Evolutionary conservation across 192 early-diverging fungal species (phyloP).

Genomic region (Glomus cerebriforme): DNA sequence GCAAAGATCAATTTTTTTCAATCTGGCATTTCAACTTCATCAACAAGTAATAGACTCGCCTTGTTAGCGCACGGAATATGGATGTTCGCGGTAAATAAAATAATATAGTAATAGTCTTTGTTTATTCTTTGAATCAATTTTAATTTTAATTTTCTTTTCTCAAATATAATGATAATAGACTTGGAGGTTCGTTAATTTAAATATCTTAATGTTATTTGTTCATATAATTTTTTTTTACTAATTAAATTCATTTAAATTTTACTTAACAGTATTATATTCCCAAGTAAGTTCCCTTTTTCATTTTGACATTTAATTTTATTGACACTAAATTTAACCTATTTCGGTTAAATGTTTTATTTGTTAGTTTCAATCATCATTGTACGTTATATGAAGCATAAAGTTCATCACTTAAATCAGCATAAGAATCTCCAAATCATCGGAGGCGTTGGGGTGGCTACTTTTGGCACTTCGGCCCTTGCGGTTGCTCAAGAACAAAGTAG

Average conservation of each 20-base stretch:
- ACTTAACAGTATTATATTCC: background rate
- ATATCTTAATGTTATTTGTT: background rate
- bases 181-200: no score
- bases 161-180: background rate
- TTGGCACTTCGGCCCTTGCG: constrained; percentile 29
- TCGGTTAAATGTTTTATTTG: constrained; percentile 19
- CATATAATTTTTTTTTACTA: background rate
- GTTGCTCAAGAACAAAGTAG: background rate
- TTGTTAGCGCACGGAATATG: constrained; percentile 15
- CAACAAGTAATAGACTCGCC: background rate
- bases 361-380: constrained; percentile 21
- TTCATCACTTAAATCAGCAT: constrained; percentile 10
- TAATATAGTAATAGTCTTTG: constrained; percentile 13
- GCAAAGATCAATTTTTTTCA: constrained; percentile 5
- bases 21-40: background rate
- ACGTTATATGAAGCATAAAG: constrained; percentile 26
- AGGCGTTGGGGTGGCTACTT: constrained; percentile 10
- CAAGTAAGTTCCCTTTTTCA: background rate
- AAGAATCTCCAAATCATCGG: constrained; percentile 30
- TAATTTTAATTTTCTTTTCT: background rate
- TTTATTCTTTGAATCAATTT: constrained; percentile 4
- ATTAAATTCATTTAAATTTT: background rate
- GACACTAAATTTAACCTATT: background rate
- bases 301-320: background rate
- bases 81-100: no score